Conservation (phyloP, 2,329 filamentous ascomycete species). For the Calonectria hongkongensis region DNA sequence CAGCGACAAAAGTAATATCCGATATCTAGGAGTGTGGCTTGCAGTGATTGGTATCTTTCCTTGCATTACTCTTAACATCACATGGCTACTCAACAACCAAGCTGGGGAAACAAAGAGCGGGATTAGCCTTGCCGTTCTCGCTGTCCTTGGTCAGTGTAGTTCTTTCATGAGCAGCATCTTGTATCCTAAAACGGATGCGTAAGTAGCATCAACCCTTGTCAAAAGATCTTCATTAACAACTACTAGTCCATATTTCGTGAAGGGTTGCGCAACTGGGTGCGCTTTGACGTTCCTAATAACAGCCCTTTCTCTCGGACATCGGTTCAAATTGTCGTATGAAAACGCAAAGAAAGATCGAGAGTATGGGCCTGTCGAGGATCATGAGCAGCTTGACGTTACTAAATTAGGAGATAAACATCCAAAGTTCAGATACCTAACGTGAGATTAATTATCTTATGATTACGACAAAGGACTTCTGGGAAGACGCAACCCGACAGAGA, state of each 20-base stretch:
- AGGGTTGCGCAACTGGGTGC: slow-evolving; percentile 44
- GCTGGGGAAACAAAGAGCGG: slow-evolving; percentile 44
- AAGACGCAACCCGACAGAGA: too few species aligned
- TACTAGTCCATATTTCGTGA: slow-evolving; percentile 34
- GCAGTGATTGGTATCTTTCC: slow-evolving; percentile 42
- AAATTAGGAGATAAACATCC: slow-evolving; percentile 24
- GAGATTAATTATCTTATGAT: background rate
- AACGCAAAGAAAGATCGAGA: slow-evolving; percentile 23
- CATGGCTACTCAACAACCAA: slow-evolving; percentile 45
- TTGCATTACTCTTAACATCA: slow-evolving; percentile 32
- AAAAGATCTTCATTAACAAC: background rate
- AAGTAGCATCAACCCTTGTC: background rate
- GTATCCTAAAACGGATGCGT: slow-evolving; percentile 44
- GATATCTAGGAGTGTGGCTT: slow-evolving; percentile 45
- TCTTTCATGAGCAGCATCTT: slow-evolving; percentile 45
- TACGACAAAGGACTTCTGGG: background rate
- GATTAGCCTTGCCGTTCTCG: slow-evolving; percentile 25
- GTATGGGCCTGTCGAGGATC: slow-evolving; percentile 11
- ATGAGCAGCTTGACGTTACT: slow-evolving; percentile 26
- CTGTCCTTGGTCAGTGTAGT: slow-evolving; percentile 41
- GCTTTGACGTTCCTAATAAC: slow-evolving; percentile 36
- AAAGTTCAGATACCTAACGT: slow-evolving; percentile 38
- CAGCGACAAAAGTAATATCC: background rate
- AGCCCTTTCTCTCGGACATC: slow-evolving; percentile 28
- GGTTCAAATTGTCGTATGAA: slow-evolving; percentile 34